Percentiles rank a stretch among this genome's conserved stretches.
Evolutionary conservation across 306 rosid genomes (phyloP).

Genomic region (Ceratonia siliqua): DNA sequence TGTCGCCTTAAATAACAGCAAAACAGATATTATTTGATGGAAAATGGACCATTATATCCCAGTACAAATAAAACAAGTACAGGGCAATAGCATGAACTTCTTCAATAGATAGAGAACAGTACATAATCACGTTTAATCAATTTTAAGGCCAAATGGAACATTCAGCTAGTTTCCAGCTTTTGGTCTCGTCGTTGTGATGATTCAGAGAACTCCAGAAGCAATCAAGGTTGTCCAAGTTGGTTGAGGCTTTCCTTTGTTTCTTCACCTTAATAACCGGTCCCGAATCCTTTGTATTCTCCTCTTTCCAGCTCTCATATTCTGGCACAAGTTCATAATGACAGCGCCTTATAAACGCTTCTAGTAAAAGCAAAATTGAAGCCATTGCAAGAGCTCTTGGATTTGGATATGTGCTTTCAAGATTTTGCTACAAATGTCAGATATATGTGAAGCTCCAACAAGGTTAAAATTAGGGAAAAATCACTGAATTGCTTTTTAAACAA

Average conservation of each 20-base stretch:
- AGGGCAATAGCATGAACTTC: background rate
- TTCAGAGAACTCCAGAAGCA: slow-evolving; percentile 3
- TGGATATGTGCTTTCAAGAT: background rate
- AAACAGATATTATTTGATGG: too few species aligned
- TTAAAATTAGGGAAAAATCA: too few species aligned
- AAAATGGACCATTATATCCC: too few species aligned
- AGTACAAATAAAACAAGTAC: background rate
- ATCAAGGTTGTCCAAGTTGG: slow-evolving; percentile 25
- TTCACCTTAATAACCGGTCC: background rate
- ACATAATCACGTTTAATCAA: background rate
- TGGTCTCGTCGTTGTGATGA: slow-evolving; percentile 26
- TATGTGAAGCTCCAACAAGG: background rate
- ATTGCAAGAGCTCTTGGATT: slow-evolving; percentile 15
- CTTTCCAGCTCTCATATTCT: background rate
- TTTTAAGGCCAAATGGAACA: slow-evolving; percentile 32
- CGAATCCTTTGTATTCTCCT: slow-evolving; percentile 1
- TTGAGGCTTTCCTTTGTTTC: slow-evolving; percentile 15
- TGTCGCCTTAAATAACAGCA: too few species aligned
- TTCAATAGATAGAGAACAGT: background rate
- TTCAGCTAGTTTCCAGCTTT: slow-evolving; percentile 36
- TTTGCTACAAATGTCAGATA: background rate
- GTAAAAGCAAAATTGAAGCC: slow-evolving; percentile 46
- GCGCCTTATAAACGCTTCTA: slow-evolving; percentile 40
- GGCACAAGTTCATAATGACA: slow-evolving; percentile 20
- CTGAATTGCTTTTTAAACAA: too few species aligned